Base-by-base conservation (phyloP, 2,329 filamentous ascomycete species). In the Venturia effusa region DNA sequence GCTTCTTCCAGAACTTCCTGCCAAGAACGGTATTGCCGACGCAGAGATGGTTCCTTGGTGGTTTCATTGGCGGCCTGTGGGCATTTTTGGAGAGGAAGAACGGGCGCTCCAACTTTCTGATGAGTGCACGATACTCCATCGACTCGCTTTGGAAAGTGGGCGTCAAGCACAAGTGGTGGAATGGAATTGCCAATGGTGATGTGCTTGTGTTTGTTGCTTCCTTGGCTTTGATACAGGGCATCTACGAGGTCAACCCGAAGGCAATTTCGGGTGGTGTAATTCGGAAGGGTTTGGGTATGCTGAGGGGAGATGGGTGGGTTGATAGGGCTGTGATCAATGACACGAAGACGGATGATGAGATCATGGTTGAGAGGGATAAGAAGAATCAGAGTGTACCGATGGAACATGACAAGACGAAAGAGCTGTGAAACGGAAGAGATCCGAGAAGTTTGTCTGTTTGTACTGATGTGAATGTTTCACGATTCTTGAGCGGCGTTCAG, bases 61-160 rank as follows among this genome's bases (percentile, higher is more conserved):
- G 94, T 8, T 89, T 93, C 73, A 71, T 95, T 1, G 91, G 89
- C 0, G 94, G 94, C 0, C 75, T 94, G 32, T 97, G 92, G 86
- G 90, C 89, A 0, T 89, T 89, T 74, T 76, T 96, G 1, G 88
- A 92, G 71, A 80, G 87, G 55, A 79, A 80, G 24, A 61, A 78
- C 82, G 84, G 87, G 51, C 78, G 89, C 19, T 80, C 82, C 1
- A 83, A 90, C 63, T 96, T 95, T 74, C 70, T 97, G 66, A 94
- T 94, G 74, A 87, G 85, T 67, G 85, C 89, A 37, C 83, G 92
- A 1, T 78, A 87, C n/a, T 91, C 88, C 66, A 80, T 96, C 37
- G 89, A 96, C 73, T 90, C 85, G 43, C 75, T 92, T 57, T 97
- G 92, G 90, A 96, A 96, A 79, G 90, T 96, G 0, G 92, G 92